Percentiles rank a stretch among this genome's conserved stretches.
phyloP scores from a whole-genome alignment of 163 green algal species.

The Coccomyxa subellipsoidea region DNA sequence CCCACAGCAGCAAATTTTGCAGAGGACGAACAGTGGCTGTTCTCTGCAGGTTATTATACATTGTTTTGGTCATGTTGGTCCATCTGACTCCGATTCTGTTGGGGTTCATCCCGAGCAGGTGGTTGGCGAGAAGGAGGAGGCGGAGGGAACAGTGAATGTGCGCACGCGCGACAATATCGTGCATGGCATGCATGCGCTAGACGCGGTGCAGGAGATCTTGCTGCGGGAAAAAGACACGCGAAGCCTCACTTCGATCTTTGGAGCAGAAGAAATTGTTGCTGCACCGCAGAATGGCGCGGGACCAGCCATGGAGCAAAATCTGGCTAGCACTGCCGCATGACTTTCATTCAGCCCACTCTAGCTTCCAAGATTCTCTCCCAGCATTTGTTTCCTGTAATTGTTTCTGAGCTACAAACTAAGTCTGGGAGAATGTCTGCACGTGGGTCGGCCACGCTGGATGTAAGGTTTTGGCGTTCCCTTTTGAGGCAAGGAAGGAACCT shows the following conservation, averaged over 20 bases:
- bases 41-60: no score
- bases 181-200: constrained; percentile 3
- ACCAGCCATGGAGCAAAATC: background rate
- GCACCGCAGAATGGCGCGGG: background rate
- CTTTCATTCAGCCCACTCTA: no score
- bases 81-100: no score
- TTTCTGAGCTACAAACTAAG: no score
- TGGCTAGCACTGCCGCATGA: background rate
- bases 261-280: background rate
- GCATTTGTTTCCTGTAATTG: no score
- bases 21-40: no score
- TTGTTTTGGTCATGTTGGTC: no score
- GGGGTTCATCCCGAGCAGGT: no score
- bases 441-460: no score
- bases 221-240: background rate
- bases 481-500: background rate
- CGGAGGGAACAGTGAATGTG: constrained; percentile 85
- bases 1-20: no score
- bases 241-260: constrained; percentile 1
- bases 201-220: background rate
- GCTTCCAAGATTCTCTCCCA: no score
- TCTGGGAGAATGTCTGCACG: no score
- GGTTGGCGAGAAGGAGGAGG: constrained; percentile 83
- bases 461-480: background rate
- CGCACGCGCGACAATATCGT: constrained; percentile 91